Base-by-base conservation (phyloP, 495 filamentous ascomycete species). In the Penicillium angulare region DNA sequence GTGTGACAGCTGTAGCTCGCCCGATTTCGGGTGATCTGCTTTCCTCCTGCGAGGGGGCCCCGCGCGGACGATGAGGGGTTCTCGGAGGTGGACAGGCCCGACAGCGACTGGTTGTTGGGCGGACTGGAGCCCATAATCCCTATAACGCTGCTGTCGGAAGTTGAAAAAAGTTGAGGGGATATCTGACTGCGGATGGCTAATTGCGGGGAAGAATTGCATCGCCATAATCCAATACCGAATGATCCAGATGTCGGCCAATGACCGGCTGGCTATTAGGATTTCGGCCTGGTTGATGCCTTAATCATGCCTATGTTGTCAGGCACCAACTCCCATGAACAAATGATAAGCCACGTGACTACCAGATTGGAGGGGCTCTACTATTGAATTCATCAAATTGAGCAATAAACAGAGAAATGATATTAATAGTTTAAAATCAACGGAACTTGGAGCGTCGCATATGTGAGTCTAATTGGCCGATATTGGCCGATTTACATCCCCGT, bases 1-100 rank as follows among this genome's bases (percentile, higher is more conserved):
- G 65, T 71, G 56, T 78, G 73, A 53, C 75, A 78, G 52, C 73
- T 77, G 52, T 77, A 77, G 50, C 73, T 76, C 23, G 72, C 64
- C 48, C 75, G 72, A 41, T 75, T 78, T 2, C 75, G 71, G 21
- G 75, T 78, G 34, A 78, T 78, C 49, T 76, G 73, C 40, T 72
- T 71, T 40, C 60, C 62, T 31, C 61, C 53, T 5, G 55, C 57
- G 12, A 65, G 42, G 17, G 64, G 47, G n/a, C 36, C 59, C 35
- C 53, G 58, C 38, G 50, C 35, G 20, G 56, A 56, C 38, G 50
- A 46, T 32, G 56, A 40, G 27, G 43, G 34, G 18, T 33, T 23
- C 22, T 50, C 48, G 16, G 52, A 54, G 34, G 17, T 27, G 3
- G 56, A 18, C 21, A 7, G 12, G 7, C 49, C 47, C 55, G 40